Evolutionary conservation across 2,329 filamentous ascomycete species (phyloP).

Genomic region (Chrysoporthe deuterocubensis): DNA sequence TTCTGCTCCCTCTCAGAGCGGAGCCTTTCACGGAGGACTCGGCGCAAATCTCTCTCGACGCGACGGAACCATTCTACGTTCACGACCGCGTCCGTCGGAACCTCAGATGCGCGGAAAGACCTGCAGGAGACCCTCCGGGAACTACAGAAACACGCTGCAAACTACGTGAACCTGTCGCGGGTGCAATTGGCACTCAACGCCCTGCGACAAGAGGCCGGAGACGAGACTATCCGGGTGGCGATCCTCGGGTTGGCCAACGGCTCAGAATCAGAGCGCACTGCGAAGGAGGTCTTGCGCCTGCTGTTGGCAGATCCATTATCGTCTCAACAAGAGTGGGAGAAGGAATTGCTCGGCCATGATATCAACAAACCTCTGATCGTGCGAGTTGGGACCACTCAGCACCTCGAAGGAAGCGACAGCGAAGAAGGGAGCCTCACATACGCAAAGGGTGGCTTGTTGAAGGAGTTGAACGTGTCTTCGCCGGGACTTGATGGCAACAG

Average conservation of each 20-base stretch:
- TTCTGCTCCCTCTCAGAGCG: slow-evolving; percentile 37
- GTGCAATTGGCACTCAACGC: slow-evolving; percentile 73
- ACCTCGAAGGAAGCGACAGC: slow-evolving; percentile 33
- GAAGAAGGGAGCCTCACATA: slow-evolving; percentile 46
- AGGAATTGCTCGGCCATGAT: slow-evolving; percentile 57
- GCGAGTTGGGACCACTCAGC: slow-evolving; percentile 50
- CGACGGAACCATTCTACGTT: slow-evolving; percentile 35
- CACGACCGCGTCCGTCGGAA: not conserved
- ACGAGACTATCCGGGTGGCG: slow-evolving; percentile 63
- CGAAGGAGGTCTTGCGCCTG: slow-evolving; percentile 69
- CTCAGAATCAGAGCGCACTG: slow-evolving; percentile 49
- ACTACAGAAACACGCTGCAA: slow-evolving; percentile 64
- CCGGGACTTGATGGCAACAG: slow-evolving; percentile 63
- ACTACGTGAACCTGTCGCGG: slow-evolving; percentile 69
- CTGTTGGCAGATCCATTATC: slow-evolving; percentile 72
- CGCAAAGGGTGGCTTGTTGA: slow-evolving; percentile 50
- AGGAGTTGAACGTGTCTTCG: slow-evolving; percentile 66
- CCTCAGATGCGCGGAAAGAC: slow-evolving; percentile 49
- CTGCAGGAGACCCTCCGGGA: slow-evolving; percentile 63
- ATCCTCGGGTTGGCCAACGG: slow-evolving; percentile 54
- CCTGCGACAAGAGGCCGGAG: slow-evolving; percentile 58
- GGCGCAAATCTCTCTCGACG: slow-evolving; percentile 27
- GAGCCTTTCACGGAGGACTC: slow-evolving; percentile 16
- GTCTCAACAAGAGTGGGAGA: slow-evolving; percentile 68
- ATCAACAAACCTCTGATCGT: slow-evolving; percentile 64